Evolutionary conservation across 495 filamentous ascomycete species (phyloP), one percentile per base, ranked within the genome.

Genomic region (Pyrenula massariospora): DNA sequence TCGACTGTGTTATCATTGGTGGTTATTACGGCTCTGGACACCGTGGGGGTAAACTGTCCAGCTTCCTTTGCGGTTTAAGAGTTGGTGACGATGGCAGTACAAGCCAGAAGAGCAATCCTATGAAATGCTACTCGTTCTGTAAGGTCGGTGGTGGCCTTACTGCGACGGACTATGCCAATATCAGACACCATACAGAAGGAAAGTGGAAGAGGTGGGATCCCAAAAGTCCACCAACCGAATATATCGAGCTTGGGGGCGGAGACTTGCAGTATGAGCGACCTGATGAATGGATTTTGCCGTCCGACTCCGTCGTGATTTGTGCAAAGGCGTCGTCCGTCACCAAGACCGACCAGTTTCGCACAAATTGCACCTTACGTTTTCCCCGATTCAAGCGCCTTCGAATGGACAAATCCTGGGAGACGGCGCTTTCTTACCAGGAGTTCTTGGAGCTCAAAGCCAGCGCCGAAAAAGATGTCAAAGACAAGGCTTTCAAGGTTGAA

Each of bases 71-170:
- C 62, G 93, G 89, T 1, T 68, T 98, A 21, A 78, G 89, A 20
- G 83, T 88, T 1, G 84, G 91, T 55, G 79, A 89, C 60, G 59
- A 51, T 15, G n/a, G n/a, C 50, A 24, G 19, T 19, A 10, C 19
- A 20, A 80, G 82, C 59, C 73, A 85, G 12, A 76, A 86, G 20
- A 69, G 74, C 47, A 80, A 80, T 58, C 73, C 80, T 12, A 83
- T 85, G 72, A 90, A 89, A 66, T 96, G 84, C 63, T 87, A 84
- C 66, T 94, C 88, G 15, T 95, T 98, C 68, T 93, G 89, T 73
- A 97, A 95, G 68, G 93, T 97, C 22, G 93, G 93, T 42, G 93
- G 94, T 54, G 93, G 93, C 0, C 89, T 97, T 61, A 86, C 82
- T 24, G 88, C 85, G 2, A 80, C 84, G 56, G 94, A 98, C 63